These are phyloP conservation scores for Beauveria australis DNA, from an alignment of 2,329 filamentous ascomycete species.

Conservation along the genomic window DNA sequence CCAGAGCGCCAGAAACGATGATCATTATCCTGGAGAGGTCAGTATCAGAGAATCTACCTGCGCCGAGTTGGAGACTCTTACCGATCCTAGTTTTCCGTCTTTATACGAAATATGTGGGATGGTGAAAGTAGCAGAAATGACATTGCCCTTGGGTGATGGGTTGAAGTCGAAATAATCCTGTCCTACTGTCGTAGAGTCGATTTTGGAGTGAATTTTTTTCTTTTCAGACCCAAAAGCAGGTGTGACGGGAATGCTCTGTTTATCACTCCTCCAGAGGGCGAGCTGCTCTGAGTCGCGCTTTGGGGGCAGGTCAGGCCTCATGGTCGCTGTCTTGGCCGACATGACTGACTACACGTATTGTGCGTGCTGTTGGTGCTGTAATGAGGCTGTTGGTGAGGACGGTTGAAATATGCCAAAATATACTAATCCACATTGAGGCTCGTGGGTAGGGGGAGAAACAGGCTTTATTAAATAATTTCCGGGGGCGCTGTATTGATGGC, in stretches of 20 bases:
- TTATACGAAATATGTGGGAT: slow-evolving; percentile 52
- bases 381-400: neutral
- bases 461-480: neutral
- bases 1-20: slow-evolving; percentile 56
- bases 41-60: neutral
- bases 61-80: slow-evolving; percentile 26
- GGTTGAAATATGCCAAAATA: neutral
- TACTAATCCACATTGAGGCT: no score
- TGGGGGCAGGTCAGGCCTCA: neutral
- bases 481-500: neutral
- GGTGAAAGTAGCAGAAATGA: slow-evolving; percentile 59
- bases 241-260: slow-evolving; percentile 2
- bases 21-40: neutral
- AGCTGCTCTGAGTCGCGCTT: neutral
- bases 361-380: neutral
- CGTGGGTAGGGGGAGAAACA: no score
- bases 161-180: neutral
- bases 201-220: neutral
- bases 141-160: slow-evolving; percentile 44
- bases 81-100: slow-evolving; percentile 51
- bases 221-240: neutral
- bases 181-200: neutral
- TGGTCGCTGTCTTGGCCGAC: neutral
- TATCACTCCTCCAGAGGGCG: neutral
- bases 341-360: neutral